Percentiles rank a stretch among this genome's conserved stretches.
These are phyloP conservation scores for Prunus kanzakura DNA, from an alignment of 306 rosid species.

Conservation along the genomic window DNA sequence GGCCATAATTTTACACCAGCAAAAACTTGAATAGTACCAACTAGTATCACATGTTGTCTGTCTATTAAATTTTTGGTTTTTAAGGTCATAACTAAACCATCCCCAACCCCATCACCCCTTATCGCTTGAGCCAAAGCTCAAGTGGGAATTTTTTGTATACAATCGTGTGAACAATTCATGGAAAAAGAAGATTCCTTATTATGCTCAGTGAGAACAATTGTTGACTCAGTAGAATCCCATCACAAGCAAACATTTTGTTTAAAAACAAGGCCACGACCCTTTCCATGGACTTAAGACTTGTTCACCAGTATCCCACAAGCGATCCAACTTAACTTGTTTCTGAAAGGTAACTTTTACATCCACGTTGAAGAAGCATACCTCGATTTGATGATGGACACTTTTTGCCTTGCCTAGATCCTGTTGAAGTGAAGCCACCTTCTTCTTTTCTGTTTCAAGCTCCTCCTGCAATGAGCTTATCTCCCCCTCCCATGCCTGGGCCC, in stretches of 20 bases:
- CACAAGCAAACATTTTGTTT: background rate
- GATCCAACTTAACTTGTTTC: background rate
- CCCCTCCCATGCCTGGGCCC: conserved; percentile 42
- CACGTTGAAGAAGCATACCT: conserved; percentile 42
- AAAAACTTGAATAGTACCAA: background rate
- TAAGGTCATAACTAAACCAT: background rate
- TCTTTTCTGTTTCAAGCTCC: conserved; percentile 48
- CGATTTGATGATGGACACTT: conserved; percentile 29
- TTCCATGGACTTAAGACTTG: background rate
- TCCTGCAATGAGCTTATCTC: conserved; percentile 38
- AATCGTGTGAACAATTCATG: background rate
- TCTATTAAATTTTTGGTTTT: background rate
- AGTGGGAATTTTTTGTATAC: background rate
- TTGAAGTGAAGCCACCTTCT: conserved; percentile 33
- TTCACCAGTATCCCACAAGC: background rate
- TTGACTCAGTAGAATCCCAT: background rate
- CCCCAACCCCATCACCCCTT: background rate
- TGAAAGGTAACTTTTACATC: background rate
- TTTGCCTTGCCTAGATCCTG: conserved; percentile 41
- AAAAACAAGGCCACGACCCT: background rate
- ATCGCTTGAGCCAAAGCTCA: background rate
- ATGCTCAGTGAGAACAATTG: background rate
- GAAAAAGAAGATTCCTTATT: background rate
- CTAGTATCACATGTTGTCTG: background rate
- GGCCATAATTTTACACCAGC: conserved; percentile 1